Evolutionary conservation across 352 stramenopile genomes (phyloP).

Genomic region (Thraustochytrium striatum): DNA sequence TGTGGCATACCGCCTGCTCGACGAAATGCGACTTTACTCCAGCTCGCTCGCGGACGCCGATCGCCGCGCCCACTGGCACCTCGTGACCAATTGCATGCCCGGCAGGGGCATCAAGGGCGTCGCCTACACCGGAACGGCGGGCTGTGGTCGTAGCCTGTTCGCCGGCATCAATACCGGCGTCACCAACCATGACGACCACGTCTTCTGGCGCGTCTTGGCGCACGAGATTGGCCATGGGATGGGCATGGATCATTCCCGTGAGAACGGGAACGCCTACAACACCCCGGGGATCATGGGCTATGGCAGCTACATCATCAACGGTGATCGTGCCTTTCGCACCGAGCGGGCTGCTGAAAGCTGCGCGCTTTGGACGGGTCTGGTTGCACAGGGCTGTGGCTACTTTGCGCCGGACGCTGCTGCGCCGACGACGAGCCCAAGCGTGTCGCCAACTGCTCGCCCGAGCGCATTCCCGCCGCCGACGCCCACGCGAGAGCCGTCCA

Average conservation of each 20-base stretch:
- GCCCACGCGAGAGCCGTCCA: no score
- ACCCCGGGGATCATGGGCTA: slow-evolving; percentile 34
- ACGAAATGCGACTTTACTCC: not conserved
- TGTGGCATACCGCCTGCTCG: not conserved
- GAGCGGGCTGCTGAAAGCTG: slow-evolving; percentile 3
- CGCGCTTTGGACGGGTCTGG: not conserved
- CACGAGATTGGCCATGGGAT: slow-evolving; percentile 23
- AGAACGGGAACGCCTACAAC: slow-evolving; percentile 10
- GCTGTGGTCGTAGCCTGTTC: not conserved
- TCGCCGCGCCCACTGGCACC: slow-evolving; percentile 18
- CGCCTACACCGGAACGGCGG: slow-evolving; percentile 13
- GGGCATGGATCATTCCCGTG: not conserved
- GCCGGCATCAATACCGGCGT: slow-evolving; percentile 16
- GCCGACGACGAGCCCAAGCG: no score
- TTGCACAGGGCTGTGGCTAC: not conserved
- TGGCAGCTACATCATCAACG: slow-evolving; percentile 3
- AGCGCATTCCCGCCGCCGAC: no score
- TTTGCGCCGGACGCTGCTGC: no score
- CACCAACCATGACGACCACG: not conserved
- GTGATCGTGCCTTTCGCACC: not conserved
- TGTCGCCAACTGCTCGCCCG: no score
- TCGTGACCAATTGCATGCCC: slow-evolving; percentile 41
- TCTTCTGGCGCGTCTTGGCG: slow-evolving; percentile 4
- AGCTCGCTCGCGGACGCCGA: not conserved
- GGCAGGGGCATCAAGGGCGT: not conserved